Evolutionary conservation across 139 green algal genomes (phyloP).

Genomic region (Chloropicon primus): DNA sequence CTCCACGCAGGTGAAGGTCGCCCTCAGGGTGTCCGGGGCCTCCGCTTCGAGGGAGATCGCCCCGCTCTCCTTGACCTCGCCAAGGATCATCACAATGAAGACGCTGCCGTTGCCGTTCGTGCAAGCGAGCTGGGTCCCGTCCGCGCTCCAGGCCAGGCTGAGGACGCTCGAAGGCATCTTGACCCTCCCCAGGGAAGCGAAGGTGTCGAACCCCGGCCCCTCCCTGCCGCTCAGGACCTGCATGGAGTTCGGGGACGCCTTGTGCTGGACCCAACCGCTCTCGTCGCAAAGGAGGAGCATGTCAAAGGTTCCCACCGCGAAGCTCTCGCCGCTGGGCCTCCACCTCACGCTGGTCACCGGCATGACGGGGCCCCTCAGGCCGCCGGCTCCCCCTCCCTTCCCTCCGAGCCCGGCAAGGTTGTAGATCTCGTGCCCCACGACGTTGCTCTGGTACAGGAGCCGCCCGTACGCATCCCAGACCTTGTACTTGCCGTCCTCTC

Average conservation of each 20-base stretch:
- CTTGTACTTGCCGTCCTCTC: conserved; percentile 64
- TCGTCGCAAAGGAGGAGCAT: conserved; percentile 47
- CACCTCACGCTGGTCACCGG: conserved; percentile 44
- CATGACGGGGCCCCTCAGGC: not conserved
- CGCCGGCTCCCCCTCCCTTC: not conserved
- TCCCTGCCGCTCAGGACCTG: not conserved
- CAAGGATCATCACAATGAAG: conserved; percentile 34
- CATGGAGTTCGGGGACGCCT: conserved; percentile 17
- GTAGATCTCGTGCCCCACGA: conserved; percentile 23
- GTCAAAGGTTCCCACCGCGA: conserved; percentile 51
- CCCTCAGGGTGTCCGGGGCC: not conserved
- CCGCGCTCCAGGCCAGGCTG: conserved; percentile 38
- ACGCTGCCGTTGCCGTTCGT: conserved; percentile 39
- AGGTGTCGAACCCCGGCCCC: conserved; percentile 30
- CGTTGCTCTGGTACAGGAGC: conserved; percentile 42
- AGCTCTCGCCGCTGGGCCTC: conserved; percentile 41
- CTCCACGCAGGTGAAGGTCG: not conserved
- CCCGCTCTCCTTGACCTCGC: conserved; percentile 12
- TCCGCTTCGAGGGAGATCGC: conserved; percentile 33
- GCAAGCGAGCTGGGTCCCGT: conserved; percentile 50
- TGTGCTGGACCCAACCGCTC: conserved; percentile 46
- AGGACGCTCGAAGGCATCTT: conserved; percentile 5
- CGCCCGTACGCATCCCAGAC: conserved; percentile 58
- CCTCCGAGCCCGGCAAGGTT: not conserved
- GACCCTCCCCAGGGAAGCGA: conserved; percentile 15